Evolutionary conservation across 805 yeast genomes (phyloP), one percentile per base, ranked within the genome.

Genomic region (Yamadazyma kitorensis): DNA sequence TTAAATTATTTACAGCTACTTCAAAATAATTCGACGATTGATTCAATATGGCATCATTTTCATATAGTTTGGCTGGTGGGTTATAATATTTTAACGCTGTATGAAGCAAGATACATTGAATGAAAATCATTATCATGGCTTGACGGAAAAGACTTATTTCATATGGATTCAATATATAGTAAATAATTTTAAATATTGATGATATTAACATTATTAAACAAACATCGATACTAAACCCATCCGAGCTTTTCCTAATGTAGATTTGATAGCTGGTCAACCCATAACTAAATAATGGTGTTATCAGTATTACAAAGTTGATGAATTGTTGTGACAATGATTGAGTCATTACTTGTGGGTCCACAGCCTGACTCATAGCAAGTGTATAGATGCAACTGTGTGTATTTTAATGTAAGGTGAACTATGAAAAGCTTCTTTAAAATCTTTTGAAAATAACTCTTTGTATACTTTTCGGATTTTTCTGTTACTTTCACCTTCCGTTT

Each of bases 161-260:
- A 53, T 81, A 88, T 0, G 95, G 95, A 29, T 80, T 74, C 31
- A 86, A 80, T 41, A 82, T 56, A 63, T 82, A 89, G 62, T 86
- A 88, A 36, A 78, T 76, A 17, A 88, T 80, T 44, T 94, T 68
- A 29, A 87, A 60, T 4, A 79, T 74, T 26, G 87, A 74, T 1
- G 95, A 81, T 43, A 86, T 68, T 41, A 88, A 55, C 95, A 89
- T 87, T 5, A 95, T 86, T 5, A 87, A 89, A 59, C 96, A 89
- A 8, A 89, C 85, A 58, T 89, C 97, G n/a, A 87, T 67, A 4
- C 95, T 83, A 52, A 88, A 87, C 15, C 96, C 97, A 15, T 75
- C 67, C 1, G 91, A 74, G 0, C 88, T 72, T 52, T 79, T 65
- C 21, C 75, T 72, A 29, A 70, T 64, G 48, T 78, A 72, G 10